Evolutionary conservation across 768 basidiomycete species (phyloP).

Genomic region (Strobilomyces confusus): DNA sequence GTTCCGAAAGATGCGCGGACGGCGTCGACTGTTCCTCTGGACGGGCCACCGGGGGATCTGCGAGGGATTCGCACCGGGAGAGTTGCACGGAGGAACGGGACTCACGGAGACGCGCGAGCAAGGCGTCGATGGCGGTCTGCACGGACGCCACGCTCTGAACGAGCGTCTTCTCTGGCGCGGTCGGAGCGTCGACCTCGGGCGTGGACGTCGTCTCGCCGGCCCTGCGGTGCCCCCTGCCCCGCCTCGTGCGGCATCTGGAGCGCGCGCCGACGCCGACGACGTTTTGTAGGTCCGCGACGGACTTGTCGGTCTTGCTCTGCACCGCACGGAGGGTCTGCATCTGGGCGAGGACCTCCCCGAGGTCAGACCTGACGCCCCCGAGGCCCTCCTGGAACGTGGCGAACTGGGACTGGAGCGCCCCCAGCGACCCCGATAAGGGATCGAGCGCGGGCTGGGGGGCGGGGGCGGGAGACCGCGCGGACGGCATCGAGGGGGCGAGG

Average conservation of each 20-base stretch:
- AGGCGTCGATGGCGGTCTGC: conserved; percentile 17
- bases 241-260: neutral
- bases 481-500: neutral
- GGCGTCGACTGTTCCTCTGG: neutral
- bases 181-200: neutral
- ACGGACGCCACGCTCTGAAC: conserved; percentile 15
- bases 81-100: neutral
- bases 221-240: too few relatives aligned
- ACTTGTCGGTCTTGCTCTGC: conserved; percentile 9
- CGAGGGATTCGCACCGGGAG: neutral
- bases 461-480: neutral
- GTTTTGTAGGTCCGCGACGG: conserved; percentile 11
- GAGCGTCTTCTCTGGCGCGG: conserved; percentile 2
- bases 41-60: neutral
- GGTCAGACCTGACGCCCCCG: conserved; percentile 4
- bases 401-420: conserved; percentile 16
- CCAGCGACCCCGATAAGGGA: neutral
- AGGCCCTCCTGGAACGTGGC: conserved; percentile 9
- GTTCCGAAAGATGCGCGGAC: neutral
- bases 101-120: conserved; percentile 19
- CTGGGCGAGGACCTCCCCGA: conserved; percentile 15
- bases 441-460: neutral
- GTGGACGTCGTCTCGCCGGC: neutral
- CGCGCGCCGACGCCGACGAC: conserved; percentile 9
- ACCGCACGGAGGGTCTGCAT: conserved; percentile 13